Base-by-base conservation (phyloP, 805 yeast species). In the Candida insectorum region DNA sequence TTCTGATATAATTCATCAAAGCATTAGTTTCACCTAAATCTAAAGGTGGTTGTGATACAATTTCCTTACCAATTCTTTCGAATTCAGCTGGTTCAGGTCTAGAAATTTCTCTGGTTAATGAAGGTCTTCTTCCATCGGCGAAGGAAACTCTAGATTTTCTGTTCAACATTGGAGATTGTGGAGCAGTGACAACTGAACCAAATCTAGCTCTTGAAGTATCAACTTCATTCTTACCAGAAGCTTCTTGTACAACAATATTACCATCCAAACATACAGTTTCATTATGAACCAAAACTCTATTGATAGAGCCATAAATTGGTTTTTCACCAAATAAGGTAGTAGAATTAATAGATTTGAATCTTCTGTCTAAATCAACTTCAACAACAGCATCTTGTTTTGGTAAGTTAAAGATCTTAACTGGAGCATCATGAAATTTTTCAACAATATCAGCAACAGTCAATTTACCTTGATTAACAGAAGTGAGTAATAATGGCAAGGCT, bases 231-330 rank as follows among this genome's bases (percentile, higher is more conserved):
- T 69, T 69, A 44, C 96, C 96, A 25, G 70, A 56, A 17, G 85
- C 83, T 42, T 70, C 72, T 9, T 60, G 49, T 30, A 76, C 73
- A 46, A 83, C 70, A 32, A 87, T 59, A 36, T 75, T 76, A 46
- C 95, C 96, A 56, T 91, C 96, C 46, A 88, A 72, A 45, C 87
- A 84, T 33, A 82, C 85, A 34, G 95, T 84, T 56, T 81, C 80
- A 37, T 79, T 82, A 42, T 81, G 77, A 58, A 85, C 68, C 46
- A 80, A 73, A 31, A 91, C 97, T 60, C 97, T 78, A 61, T 88
- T 95, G 53, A 91, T 83, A 52, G 87, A 81, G 43, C 97, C 97
- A 40, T 67, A 73, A 53, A 86, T 68, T 33, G 67, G 65, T 6
- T 69, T 54, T 18, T 37, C 38, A 24, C 37, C 43, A 28, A 48